Evolutionary conservation across 805 yeast genomes (phyloP).

Genomic region (Saccharomycopsis sp.): DNA sequence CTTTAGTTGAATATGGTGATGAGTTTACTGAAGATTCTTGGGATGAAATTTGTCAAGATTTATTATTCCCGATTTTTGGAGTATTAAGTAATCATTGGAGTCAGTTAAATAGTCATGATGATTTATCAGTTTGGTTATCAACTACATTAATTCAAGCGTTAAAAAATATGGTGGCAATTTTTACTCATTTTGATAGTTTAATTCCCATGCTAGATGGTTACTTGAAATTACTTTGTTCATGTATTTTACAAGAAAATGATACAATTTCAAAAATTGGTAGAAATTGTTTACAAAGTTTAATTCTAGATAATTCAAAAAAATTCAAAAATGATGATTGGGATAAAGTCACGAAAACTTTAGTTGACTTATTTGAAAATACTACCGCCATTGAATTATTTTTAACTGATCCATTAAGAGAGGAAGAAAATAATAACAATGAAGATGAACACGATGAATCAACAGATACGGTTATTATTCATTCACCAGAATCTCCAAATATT

Average conservation of each 20-base stretch:
- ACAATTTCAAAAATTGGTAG: conserved; percentile 93
- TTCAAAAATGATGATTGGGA: conserved; percentile 68
- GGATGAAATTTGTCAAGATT: conserved; percentile 66
- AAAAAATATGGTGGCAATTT: conserved; percentile 74
- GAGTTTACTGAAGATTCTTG: conserved; percentile 69
- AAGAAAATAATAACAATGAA: conserved; percentile 7
- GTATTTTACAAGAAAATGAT: conserved; percentile 95
- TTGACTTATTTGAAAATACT: conserved; percentile 63
- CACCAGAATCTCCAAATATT: too few species aligned
- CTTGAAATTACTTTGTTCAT: conserved; percentile 65
- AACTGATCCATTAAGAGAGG: conserved; percentile 33
- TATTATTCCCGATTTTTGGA: conserved; percentile 84
- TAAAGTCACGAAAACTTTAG: conserved; percentile 53
- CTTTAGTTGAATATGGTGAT: conserved; percentile 68
- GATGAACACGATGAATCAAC: conserved; percentile 6
- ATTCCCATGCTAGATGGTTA: conserved; percentile 69
- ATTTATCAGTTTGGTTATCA: conserved; percentile 88
- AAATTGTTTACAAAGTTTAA: conserved; percentile 71
- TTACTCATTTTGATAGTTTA: conserved; percentile 69
- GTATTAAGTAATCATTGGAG: conserved; percentile 69
- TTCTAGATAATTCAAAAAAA: conserved; percentile 61
- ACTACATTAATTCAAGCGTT: conserved; percentile 94
- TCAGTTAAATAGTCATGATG: conserved; percentile 64
- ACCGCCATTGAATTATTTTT: conserved; percentile 79
- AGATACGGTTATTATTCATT: conserved; percentile 10